Evolutionary conservation across 2,329 filamentous ascomycete species (phyloP), one percentile per base, ranked within the genome.

Genomic region (Elsinoe arachidis): DNA sequence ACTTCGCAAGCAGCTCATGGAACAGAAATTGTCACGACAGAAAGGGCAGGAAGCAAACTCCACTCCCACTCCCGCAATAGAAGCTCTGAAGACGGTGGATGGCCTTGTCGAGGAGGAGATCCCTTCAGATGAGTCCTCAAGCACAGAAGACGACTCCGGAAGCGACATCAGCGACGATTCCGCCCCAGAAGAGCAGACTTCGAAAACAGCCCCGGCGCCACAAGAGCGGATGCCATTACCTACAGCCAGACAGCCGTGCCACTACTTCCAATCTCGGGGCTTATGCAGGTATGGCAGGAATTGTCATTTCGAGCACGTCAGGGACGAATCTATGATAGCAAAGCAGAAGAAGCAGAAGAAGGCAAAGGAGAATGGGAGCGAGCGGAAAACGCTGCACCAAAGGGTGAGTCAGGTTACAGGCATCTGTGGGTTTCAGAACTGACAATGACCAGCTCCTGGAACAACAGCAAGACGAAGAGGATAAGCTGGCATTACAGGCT

Each of bases 381-480:
- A 49, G 38, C 57, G 58, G 35, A 61, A 58, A 54, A 62, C 60
- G 2, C 49, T 62, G 46, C 58, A 56, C 15, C 60, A 62, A 33
- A 47, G 59, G 17, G 61, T 62, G 21, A 56, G 61, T 55, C 19
- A 3, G 10, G 1, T 34, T 30, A 3, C 21, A 23, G 5, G 12
- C 38, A 12, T 19, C 3, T 34, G 11, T 12, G 11, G 9, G 30
- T 14, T 11, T 23, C 2, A 26, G 41, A 47, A 55, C 54, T 61
- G 33, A 59, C 38, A 1, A 21, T 6, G 14, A 19, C 5, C 35
- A 59, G 44, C 59, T 73, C 44, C 65, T 77, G 10, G 74, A 77
- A 60, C 74, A 76, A 56, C 74, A 79, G 62, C 63, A 71, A 55
- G 68, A 71, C 19, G 70, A 72, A 57, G 69, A 73, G 46, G 72